Conservation (phyloP, 2,329 filamentous ascomycete species). For the Neopestalotiopsis sp. region DNA sequence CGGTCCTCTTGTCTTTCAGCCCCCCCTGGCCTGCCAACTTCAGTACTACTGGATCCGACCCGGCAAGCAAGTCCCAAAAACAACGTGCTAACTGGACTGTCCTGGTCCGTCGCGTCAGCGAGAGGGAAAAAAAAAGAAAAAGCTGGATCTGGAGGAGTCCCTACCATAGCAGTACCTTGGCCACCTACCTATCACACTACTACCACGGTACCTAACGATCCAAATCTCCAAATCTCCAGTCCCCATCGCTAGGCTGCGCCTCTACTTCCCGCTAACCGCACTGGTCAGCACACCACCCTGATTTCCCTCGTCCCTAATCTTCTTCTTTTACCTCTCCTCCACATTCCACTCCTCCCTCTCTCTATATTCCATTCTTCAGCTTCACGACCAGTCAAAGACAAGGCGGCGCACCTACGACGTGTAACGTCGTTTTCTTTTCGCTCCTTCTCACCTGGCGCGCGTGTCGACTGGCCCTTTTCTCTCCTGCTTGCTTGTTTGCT, state of each 20-base stretch:
- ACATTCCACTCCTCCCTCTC: conserved; percentile 22
- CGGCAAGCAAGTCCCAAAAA: neutral
- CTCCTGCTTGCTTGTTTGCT: neutral
- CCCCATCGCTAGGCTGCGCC: conserved; percentile 19
- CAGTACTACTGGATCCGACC: neutral
- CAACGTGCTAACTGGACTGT: neutral
- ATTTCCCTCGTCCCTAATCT: conserved; percentile 21
- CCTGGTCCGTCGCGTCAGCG: neutral
- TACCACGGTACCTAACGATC: conserved; percentile 5
- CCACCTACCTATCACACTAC: neutral
- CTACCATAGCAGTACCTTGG: no score
- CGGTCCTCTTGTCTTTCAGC: neutral
- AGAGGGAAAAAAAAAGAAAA: neutral
- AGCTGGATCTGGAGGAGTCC: neutral
- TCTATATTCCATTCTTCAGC: conserved; percentile 19
- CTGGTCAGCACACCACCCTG: conserved; percentile 21
- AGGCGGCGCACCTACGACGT: conserved; percentile 18
- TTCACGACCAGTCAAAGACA: conserved; percentile 18
- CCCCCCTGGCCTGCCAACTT: neutral
- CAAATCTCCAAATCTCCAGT: conserved; percentile 16
- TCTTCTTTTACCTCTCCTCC: conserved; percentile 20
- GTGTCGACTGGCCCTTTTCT: conserved; percentile 18
- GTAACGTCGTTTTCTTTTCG: conserved; percentile 15
- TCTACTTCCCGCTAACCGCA: conserved; percentile 17
- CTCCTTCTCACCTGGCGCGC: conserved; percentile 18